Base-by-base conservation (phyloP, 257 asterid species). In the Fraxinus pennsylvanica region DNA sequence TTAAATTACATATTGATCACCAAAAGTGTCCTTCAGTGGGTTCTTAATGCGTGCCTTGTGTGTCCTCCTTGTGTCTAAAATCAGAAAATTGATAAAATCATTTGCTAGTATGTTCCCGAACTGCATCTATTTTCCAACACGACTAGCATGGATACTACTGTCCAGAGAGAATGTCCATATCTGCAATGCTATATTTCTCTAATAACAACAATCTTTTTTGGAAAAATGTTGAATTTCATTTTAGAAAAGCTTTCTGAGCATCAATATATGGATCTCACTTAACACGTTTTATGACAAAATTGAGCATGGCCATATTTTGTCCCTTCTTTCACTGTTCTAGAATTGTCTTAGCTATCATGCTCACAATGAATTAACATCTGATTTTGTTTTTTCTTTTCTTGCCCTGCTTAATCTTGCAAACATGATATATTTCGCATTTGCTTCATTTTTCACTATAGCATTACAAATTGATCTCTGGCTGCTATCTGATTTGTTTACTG, bases 401-500 rank as follows among this genome's bases (percentile, higher is more conserved):
- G 61, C 27, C 71, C 17, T 33, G 5, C 67, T 77, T 22, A 32
- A 45, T 74, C 68, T 9, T 10, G 12, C 35, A 61, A 67, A 39
- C 17, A 32, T 9, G 30, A 30, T 45, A 14, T 52, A 9, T 25
- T 7, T 45, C 39, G 21, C 17, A 72, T 73, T 52, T 57, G 65
- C 76, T 52, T 52, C 27, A 76, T 30, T 22, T n/a, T 43, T 15
- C 59, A 3, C 10, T 15, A 25, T 13, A 36, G 29, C 66, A 57
- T 57, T 14, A 27, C 9, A n/a, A 41, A 15, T 17, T n/a, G 57
- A 47, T 38, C 29, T 68, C 1, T 30, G 1, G 14, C 63, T 52
- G 35, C 33, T 67, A 32, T 14, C 12, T 10, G 74, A 72, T 80
- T 39, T 63, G 25, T 68, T 30, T 32, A 71, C 41, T 75, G 32